Evolutionary conservation across 2,329 filamentous ascomycete genomes (phyloP).

Genomic region (Xylaria sp.): DNA sequence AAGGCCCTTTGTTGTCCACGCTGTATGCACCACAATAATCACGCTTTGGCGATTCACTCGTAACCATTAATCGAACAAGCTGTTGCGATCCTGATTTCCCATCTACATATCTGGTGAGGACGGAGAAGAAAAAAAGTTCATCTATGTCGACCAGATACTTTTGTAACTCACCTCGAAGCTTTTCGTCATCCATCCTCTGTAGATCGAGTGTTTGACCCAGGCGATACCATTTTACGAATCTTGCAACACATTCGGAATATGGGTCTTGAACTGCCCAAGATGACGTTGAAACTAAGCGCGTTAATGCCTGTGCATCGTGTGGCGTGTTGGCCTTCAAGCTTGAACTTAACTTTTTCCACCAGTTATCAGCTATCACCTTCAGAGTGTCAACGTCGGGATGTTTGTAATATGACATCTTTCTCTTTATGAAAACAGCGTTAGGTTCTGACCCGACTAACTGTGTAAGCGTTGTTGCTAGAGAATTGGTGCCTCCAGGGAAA

Average conservation of each 20-base stretch:
- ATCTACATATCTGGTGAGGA: not conserved
- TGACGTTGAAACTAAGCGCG: not conserved
- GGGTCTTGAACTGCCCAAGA: slow-evolving; percentile 7
- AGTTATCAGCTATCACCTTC: slow-evolving; percentile 5
- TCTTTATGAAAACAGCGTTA: too few species aligned
- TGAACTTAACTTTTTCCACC: not conserved
- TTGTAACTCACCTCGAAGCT: not conserved
- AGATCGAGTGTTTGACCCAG: not conserved
- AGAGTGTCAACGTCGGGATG: slow-evolving; percentile 1
- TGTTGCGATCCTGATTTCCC: not conserved
- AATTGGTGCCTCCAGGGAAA: too few species aligned
- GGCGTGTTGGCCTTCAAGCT: not conserved
- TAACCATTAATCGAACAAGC: not conserved
- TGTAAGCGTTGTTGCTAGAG: too few species aligned
- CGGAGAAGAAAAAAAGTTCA: slow-evolving; percentile 6
- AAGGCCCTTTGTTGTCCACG: not conserved
- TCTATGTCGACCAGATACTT: not conserved
- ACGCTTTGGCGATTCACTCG: not conserved
- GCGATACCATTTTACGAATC: not conserved
- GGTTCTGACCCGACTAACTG: too few species aligned
- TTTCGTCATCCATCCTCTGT: not conserved
- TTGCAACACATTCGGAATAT: not conserved
- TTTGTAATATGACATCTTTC: slow-evolving; percentile 1
- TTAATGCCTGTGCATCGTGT: not conserved
- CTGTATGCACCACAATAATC: not conserved